Evolutionary conservation across 371 early-diverging fungal species (phyloP).

Genomic region (Mortierella sp.): DNA sequence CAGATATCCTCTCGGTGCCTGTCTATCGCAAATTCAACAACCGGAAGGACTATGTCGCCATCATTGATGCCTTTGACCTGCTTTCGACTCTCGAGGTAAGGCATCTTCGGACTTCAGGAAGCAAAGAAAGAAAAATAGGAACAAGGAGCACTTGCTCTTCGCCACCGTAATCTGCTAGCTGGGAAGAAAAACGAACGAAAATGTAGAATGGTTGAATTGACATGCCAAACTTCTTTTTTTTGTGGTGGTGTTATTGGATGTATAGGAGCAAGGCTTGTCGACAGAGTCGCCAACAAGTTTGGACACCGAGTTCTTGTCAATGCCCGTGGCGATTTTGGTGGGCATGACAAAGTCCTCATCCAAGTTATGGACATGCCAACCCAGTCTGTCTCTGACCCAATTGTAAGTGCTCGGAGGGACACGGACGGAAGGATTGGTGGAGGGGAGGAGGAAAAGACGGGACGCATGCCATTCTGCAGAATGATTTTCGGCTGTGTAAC

Average conservation of each 20-base stretch:
- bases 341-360: conserved; percentile 56
- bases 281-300: conserved; percentile 31
- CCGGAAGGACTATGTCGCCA: conserved; percentile 65
- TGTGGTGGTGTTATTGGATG: background rate
- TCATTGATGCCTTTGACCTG: conserved; percentile 70
- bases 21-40: conserved; percentile 62
- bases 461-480: background rate
- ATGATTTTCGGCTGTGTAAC: background rate
- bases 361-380: conserved; percentile 54
- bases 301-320: conserved; percentile 39
- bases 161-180: background rate
- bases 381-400: conserved; percentile 44
- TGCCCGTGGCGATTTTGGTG: conserved; percentile 56
- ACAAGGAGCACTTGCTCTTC: background rate
- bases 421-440: background rate
- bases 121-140: background rate
- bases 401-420: conserved; percentile 32
- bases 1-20: conserved; percentile 70
- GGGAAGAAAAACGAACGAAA: conserved; percentile 1
- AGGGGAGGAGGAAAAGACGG: background rate
- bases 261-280: conserved; percentile 51
- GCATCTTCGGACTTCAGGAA: background rate
- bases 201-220: too few relatives aligned
- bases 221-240: background rate
- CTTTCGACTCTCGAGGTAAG: conserved; percentile 56